These are phyloP conservation scores for Nannochloris sp. DNA, from an alignment of 139 green algal species.

Conservation along the genomic window DNA sequence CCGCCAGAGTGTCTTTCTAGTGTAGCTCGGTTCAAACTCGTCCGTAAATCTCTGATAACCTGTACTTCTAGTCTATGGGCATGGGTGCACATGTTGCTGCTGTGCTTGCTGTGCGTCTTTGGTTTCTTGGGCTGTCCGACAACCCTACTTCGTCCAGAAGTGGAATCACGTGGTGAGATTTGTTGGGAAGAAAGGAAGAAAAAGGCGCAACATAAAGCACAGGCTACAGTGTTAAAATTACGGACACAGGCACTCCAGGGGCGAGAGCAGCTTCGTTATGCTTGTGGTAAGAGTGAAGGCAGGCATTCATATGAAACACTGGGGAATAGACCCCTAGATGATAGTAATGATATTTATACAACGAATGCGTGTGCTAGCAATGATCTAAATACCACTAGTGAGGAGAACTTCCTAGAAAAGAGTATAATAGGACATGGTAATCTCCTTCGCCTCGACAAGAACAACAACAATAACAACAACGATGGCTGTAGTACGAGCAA, in stretches of 20 bases:
- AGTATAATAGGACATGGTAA: too few relatives aligned
- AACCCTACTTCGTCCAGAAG: constrained; percentile 34
- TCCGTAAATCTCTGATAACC: constrained; percentile 35
- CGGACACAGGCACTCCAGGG: constrained; percentile 36
- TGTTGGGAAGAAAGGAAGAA: constrained; percentile 23
- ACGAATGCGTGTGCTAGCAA: too few relatives aligned
- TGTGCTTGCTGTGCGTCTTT: constrained; percentile 57
- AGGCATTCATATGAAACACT: too few relatives aligned
- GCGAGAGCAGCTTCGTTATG: constrained; percentile 27
- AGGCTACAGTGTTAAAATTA: constrained; percentile 28
- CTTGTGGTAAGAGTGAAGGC: too few relatives aligned
- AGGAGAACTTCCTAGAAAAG: too few relatives aligned
- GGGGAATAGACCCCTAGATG: too few relatives aligned
- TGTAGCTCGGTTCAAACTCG: constrained; percentile 54
- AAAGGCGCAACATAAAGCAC: constrained; percentile 12
- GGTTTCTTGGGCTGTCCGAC: constrained; percentile 39
- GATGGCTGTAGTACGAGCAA: background rate
- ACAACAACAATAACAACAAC: too few relatives aligned
- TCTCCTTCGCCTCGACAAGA: too few relatives aligned
- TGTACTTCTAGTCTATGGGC: constrained; percentile 26
- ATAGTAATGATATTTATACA: too few relatives aligned
- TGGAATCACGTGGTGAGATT: constrained; percentile 31
- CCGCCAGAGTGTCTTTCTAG: constrained; percentile 61
- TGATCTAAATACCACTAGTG: too few relatives aligned
- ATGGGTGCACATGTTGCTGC: constrained; percentile 34